phyloP scores from a whole-genome alignment of 2,329 filamentous ascomycete genomes.

The Botrytis fabae region DNA sequence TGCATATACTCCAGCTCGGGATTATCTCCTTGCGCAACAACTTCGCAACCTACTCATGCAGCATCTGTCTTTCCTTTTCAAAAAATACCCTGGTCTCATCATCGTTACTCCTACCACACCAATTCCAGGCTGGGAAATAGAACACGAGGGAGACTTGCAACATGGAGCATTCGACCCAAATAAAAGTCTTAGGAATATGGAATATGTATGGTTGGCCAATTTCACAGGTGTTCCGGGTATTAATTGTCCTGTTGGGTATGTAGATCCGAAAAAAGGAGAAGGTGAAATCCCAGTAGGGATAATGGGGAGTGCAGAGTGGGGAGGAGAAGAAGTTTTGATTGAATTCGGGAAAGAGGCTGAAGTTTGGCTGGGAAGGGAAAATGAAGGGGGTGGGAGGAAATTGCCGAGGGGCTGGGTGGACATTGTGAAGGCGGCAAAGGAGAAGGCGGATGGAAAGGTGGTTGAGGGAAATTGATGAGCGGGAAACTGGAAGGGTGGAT shows the following conservation, averaged over 20 bases:
- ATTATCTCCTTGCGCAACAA: conserved; percentile 72
- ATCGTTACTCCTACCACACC: conserved; percentile 79
- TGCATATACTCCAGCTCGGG: conserved; percentile 62
- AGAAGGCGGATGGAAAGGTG: conserved; percentile 55
- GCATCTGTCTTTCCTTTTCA: conserved; percentile 71
- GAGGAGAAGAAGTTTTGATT: conserved; percentile 62
- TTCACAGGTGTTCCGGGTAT: conserved; percentile 76
- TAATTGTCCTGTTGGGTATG: conserved; percentile 73
- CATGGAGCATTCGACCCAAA: conserved; percentile 78
- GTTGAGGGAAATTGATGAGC: conserved; percentile 29
- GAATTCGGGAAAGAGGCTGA: conserved; percentile 60
- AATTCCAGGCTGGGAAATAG: conserved; percentile 68
- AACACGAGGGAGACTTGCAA: conserved; percentile 53
- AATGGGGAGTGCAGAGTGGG: conserved; percentile 67
- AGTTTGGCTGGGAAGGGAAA: conserved; percentile 51
- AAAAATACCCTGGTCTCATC: conserved; percentile 70
- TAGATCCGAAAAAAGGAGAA: conserved; percentile 43
- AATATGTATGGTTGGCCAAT: conserved; percentile 84
- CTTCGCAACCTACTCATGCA: conserved; percentile 76
- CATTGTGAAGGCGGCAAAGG: conserved; percentile 48
- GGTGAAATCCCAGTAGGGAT: conserved; percentile 62
- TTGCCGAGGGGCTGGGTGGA: conserved; percentile 60
- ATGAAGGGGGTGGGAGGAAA: conserved; percentile 50
- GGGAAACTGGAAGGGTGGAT: background rate
- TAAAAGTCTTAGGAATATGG: conserved; percentile 73